Evolutionary conservation across 495 filamentous ascomycete genomes (phyloP).

Genomic region (Ascodesmis nigricans): DNA sequence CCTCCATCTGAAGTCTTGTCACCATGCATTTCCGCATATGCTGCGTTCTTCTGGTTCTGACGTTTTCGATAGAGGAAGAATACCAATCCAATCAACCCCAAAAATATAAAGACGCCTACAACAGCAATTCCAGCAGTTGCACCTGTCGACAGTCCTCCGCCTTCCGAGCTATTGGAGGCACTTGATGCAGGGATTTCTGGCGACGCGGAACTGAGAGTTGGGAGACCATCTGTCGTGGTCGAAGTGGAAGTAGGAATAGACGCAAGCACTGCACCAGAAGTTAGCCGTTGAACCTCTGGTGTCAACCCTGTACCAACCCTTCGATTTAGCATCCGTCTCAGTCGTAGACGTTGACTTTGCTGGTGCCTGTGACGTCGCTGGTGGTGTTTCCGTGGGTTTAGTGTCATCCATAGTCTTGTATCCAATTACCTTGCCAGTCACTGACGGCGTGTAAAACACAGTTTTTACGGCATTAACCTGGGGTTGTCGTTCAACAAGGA

Average conservation of each 20-base stretch:
- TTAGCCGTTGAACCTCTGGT: slow-evolving; percentile 2
- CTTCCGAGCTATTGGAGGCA: slow-evolving; percentile 18
- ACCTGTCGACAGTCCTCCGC: slow-evolving; percentile 35
- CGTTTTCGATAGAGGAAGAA: slow-evolving; percentile 47
- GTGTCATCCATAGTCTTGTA: slow-evolving; percentile 11
- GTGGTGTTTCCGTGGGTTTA: slow-evolving; percentile 5
- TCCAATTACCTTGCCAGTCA: slow-evolving; percentile 9
- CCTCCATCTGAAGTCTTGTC: slow-evolving; percentile 32
- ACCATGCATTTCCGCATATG: slow-evolving; percentile 30
- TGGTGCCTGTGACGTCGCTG: slow-evolving; percentile 9
- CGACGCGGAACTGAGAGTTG: slow-evolving; percentile 16
- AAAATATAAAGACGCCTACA: slow-evolving; percentile 45
- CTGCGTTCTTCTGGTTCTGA: slow-evolving; percentile 31
- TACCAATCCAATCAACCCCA: slow-evolving; percentile 35
- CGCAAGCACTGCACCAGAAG: slow-evolving; percentile 3
- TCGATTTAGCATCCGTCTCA: slow-evolving; percentile 2
- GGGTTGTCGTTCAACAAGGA: no score
- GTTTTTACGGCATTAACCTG: slow-evolving; percentile 8
- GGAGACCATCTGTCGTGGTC: slow-evolving; percentile 5
- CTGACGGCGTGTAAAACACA: slow-evolving; percentile 3
- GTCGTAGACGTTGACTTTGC: slow-evolving; percentile 11
- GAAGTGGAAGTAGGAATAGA: slow-evolving; percentile 11
- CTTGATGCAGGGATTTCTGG: slow-evolving; percentile 16
- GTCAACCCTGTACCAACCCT: slow-evolving; percentile 1
- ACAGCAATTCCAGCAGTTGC: slow-evolving; percentile 70